These are phyloP conservation scores for Yamadazyma membranifaciens DNA, from an alignment of 1,139 yeast genomes.

Conservation along the genomic window DNA sequence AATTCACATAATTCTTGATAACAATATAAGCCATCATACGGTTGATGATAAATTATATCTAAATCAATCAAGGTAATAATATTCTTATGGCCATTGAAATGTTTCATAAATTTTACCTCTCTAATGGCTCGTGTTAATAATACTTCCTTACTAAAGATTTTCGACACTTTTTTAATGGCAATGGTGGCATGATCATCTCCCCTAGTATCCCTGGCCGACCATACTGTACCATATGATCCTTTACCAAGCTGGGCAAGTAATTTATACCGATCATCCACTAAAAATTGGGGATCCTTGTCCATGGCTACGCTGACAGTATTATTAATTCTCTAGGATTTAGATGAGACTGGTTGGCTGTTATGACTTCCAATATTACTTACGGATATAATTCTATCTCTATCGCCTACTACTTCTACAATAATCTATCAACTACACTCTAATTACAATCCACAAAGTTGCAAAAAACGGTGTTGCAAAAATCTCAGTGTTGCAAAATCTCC, in stretches of 20 bases:
- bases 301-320: no score
- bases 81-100: conserved; percentile 79
- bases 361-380: no score
- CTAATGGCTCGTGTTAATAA: conserved; percentile 73
- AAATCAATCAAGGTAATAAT: conserved; percentile 72
- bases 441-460: conserved; percentile 1
- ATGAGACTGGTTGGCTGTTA: no score
- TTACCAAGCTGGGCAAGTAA: conserved; percentile 69
- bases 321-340: no score
- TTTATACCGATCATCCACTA: conserved; percentile 63
- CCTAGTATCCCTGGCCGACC: conserved; percentile 68
- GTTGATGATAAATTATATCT: conserved; percentile 62
- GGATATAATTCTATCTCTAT: no score
- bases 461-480: conserved; percentile 3
- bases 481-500: conserved; percentile 6
- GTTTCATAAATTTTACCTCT: conserved; percentile 74
- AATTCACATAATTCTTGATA: conserved; percentile 75
- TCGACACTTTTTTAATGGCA: conserved; percentile 79
- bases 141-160: conserved; percentile 63
- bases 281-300: conserved; percentile 32
- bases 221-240: conserved; percentile 90
- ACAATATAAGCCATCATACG: conserved; percentile 84
- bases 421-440: no score
- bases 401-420: no score
- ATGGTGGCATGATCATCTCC: conserved; percentile 23